Conservation (phyloP, 2,329 filamentous ascomycete species). For the Cephalotrichum gorgonifer region DNA sequence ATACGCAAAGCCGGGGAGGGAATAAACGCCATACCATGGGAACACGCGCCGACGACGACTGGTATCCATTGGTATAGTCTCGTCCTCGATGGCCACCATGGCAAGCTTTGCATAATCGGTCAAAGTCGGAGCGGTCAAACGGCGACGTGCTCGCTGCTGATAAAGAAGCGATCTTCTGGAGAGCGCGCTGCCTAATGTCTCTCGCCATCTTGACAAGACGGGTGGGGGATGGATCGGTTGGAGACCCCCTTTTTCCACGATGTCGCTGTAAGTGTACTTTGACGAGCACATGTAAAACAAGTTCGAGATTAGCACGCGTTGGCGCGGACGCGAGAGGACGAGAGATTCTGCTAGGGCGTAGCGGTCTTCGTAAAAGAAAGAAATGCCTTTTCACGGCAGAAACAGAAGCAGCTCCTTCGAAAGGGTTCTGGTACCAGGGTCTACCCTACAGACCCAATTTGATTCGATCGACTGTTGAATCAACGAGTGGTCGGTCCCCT, state of each 20-base stretch:
- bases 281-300: background rate
- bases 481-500: background rate
- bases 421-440: background rate
- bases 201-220: background rate
- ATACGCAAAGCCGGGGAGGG: background rate
- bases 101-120: constrained; percentile 49
- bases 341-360: background rate
- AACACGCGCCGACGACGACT: constrained; percentile 34
- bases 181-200: constrained; percentile 49
- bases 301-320: background rate
- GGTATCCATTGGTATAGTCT: constrained; percentile 34
- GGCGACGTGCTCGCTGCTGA: constrained; percentile 44
- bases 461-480: too few species aligned
- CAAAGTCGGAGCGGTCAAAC: constrained; percentile 53
- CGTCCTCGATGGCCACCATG: constrained; percentile 32
- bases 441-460: background rate
- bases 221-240: background rate
- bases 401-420: background rate
- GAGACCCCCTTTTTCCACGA: background rate
- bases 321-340: background rate
- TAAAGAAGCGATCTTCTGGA: constrained; percentile 55
- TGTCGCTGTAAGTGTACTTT: too few species aligned
- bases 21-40: constrained; percentile 43
- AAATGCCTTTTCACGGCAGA: background rate
- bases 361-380: background rate